Percentiles rank a stretch among this genome's conserved stretches.
Conservation (phyloP, 1,284 basidiomycete genomes). For the Coniophora puteana region DNA sequence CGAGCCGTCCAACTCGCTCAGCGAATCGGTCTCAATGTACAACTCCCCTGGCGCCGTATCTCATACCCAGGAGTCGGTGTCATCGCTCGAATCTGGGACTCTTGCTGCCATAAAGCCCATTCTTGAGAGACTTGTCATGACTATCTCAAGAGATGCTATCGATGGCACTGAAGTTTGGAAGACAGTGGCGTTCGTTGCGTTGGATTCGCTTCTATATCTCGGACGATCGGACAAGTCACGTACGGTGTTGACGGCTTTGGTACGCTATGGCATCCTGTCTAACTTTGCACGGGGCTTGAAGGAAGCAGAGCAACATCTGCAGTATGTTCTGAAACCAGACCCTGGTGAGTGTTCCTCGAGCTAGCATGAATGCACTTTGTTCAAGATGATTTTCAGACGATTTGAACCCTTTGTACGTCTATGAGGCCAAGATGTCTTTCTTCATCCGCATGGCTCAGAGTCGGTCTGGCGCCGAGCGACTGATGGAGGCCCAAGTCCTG, state of each 20-base stretch:
- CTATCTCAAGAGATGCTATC: conserved; percentile 88
- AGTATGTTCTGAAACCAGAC: conserved; percentile 82
- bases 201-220: conserved; percentile 74
- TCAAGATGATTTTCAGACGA: conserved; percentile 52
- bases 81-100: conserved; percentile 58
- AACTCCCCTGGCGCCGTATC: conserved; percentile 24
- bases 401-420: conserved; percentile 90
- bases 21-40: conserved; percentile 26
- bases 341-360: conserved; percentile 56
- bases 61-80: conserved; percentile 20
- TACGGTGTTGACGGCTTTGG: conserved; percentile 55
- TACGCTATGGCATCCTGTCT: conserved; percentile 75
- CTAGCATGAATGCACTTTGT: conserved; percentile 7
- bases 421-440: conserved; percentile 91
- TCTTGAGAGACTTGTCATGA: conserved; percentile 72
- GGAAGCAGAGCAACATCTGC: conserved; percentile 78
- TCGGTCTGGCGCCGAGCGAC: conserved; percentile 78
- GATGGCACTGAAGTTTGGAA: conserved; percentile 97
- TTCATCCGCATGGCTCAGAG: conserved; percentile 83
- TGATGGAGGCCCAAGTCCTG: conserved; percentile 80
- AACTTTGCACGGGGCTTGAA: conserved; percentile 85
- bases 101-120: conserved; percentile 59
- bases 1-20: conserved; percentile 34
- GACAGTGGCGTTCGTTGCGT: conserved; percentile 85
- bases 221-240: conserved; percentile 63